Evolutionary conservation across 495 filamentous ascomycete species (phyloP), one percentile per base, ranked within the genome.

Genomic region (Aspergillus incahuasiensis): DNA sequence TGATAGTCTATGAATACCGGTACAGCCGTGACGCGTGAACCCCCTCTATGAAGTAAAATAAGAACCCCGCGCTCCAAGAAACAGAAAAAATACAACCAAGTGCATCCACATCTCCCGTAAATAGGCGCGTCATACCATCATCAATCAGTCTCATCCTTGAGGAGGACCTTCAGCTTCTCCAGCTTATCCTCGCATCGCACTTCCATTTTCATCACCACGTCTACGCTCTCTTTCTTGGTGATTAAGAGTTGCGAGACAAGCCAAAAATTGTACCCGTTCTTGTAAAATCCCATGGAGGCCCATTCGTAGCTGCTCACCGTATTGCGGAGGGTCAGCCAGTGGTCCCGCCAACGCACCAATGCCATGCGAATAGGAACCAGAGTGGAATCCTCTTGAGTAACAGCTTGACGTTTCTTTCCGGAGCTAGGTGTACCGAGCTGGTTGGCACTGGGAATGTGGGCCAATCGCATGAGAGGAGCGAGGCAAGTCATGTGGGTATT

Each of bases 151-250:
- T 78, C 73, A 56, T 78, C 73, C 48, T 63, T 55, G n/a, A 77
- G 49, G 21, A 77, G 55, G 1, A 78, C 72, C 39, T 71, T 75
- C 48, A 78, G 55, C 56, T 74, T 73, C 55, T 74, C 64, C 22
- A 78, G 54, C 54, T 78, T 78, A 52, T 78, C 74, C 50, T 76
- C 73, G 18, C 74, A 78, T 46, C 70, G 68, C n/a, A 78, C 73
- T 48, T 78, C 74, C 72, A 76, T 75, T 38, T 62, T 64, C 72
- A 78, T 75, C 1, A 78, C 64, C 15, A 78, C 71, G 39, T 78
- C 74, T 15, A 78, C 68, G 20, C 71, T 71, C 54, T 75, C 68
- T 51, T 76, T 75, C n/a, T 72, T 71, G n/a, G 73, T 78, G 47
- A 75, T 73, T 2, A 78, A 66, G 3, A 78, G 58, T 22, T 73